Evolutionary conservation across 768 basidiomycete genomes (phyloP), one percentile per base, ranked within the genome.

Genomic region (Pisolithus tinctorius): DNA sequence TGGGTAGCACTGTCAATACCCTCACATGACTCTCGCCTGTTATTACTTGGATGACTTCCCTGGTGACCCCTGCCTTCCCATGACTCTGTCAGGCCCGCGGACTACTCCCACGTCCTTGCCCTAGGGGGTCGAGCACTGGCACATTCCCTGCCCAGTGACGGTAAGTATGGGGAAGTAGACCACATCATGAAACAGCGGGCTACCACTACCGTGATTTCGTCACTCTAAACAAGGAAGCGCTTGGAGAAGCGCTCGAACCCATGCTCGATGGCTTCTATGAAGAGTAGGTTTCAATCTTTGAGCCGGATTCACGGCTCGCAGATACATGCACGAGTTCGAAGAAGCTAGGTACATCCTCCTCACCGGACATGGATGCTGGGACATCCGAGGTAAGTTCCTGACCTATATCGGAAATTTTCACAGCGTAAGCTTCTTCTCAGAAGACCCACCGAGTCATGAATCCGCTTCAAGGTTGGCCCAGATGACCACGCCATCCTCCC

Each of bases 251-350:
- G 7, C 95, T 91, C 68, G 92, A 96, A 60, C 63, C 74, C 23
- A 92, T 88, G 69, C 78, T 95, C 63, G 86, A 88, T 64, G 74
- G 63, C 0, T 94, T 95, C 69, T 94, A 88, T 59, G 75, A 85
- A 49, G 91, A 93, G 88, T 90, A 59, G 54, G 83, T 65, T 10
- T 31, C 4, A 14, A 30, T 45, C 40, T 2, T 26, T 17, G 26
- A 20, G 37, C 13, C 4, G 13, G 9, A 38, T 25, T 25, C 4
- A 0, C 26, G 20, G 20, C 20, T 20, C 20, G 57, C 20, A 90
- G 89, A 60, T 93, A 96, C 60, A 79, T 97, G 75, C 94, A 96
- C 60, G 92, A 96, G 66, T 93, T 96, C 60, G 93, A 97, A 62
- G 93, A 97, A 69, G 95, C 94, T 61, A 77, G 93, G 7, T 97